Evolutionary conservation across 768 basidiomycete species (phyloP), one percentile per base, ranked within the genome.

Genomic region (Suillus weaverae): DNA sequence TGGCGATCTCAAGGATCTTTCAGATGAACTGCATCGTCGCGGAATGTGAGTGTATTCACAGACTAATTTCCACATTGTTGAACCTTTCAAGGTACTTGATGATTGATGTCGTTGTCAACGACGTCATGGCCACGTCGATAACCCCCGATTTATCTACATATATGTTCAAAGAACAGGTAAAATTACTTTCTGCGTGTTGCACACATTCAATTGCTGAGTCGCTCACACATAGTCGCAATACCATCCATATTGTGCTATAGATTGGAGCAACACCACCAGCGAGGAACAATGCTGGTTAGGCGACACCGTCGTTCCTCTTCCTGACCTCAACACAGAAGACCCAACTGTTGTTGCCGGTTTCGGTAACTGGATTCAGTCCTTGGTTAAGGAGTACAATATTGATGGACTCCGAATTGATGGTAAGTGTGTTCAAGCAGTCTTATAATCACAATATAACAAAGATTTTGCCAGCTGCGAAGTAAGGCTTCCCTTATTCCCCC

Each of bases 331-430:
- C 77, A 95, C 92, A 14, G 82, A 85, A 69, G 85, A 91, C 66
- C 77, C 85, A 8, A 77, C 77, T 38, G 91, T 95, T 48, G 80
- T 86, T 38, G 78, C 82, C 11, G 81, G 79, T 41, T 94, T 89
- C 75, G 83, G 85, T 33, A 71, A 77, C 8, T 95, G 92, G 94
- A 86, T 95, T 69, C 74, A 78, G 44, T 75, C 82, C 38, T 80
- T 95, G 20, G 89, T 95, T 36, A 66, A 84, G 62, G 86, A 88
- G 66, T 94, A 90, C 73, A 78, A 78, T 35, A 88, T 96, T 65
- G 94, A 95, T 73, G 91, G 93, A n/a, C 84, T 96, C 64, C 88
- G 94, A 57, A 90, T 95, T 73, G 94, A 95, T 72, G 91, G 81
- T 79, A 55, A 65, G 80, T 64, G 6, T 14, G 35, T 32, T 41